Base-by-base conservation (phyloP, 805 yeast genomes). In the Candida yuanshanica region DNA sequence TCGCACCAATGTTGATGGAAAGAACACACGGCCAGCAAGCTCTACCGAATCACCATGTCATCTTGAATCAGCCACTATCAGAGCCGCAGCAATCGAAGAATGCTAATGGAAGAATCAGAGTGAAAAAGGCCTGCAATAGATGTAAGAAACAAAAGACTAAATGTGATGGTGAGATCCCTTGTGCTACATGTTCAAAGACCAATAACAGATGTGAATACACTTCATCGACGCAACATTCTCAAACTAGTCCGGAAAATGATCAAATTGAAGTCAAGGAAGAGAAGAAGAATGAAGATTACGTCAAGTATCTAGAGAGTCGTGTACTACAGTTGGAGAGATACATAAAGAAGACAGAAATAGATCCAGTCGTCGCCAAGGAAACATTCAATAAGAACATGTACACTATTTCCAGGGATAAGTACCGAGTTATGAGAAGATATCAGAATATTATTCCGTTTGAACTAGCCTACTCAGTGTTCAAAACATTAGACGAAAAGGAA, bases 101-200 rank as follows among this genome's bases (percentile, higher is more conserved):
- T 13, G 49, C 45, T 12, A 25, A 20, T 9, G 34, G 20, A 10
- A 38, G 49, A 26, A 4, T 40, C 12, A 55, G 79, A 35, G 81
- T 75, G 9, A 60, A 65, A 39, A 70, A 66, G 46, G 83, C 83
- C 1, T 78, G 83, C 47, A 75, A 70, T 39, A 61, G 77, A 18
- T 78, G 83, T 54, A 63, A 78, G 42, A 59, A 63, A 27, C 77
- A 73, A 45, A 77, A 78, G 55, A 73, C 74, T 43, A 77, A 78
- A 49, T 78, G 83, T 53, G 67, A 76, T 38, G 81, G 81, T 5
- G 61, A 65, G 13, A 48, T 47, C 33, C 83, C 83, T 9, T 78
- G 83, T 46, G 43, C 46, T 5, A 65, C 70, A 7, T 78, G 83
- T 54, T 43, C 40, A 20, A 42, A 13, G 43, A 52, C 26, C 35